phyloP scores from a whole-genome alignment of 805 yeast species.

The Saturnispora sanitii region DNA sequence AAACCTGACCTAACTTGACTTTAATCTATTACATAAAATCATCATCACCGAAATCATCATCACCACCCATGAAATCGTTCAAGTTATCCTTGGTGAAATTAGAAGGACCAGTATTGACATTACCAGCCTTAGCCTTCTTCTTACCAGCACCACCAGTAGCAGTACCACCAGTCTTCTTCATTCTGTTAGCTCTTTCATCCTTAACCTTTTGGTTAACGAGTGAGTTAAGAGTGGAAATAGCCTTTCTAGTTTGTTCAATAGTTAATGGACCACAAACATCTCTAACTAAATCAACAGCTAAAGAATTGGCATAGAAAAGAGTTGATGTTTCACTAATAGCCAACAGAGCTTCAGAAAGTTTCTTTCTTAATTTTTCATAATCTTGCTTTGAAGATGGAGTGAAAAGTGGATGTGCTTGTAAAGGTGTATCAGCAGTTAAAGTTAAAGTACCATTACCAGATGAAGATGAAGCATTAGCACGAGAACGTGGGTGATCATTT shows the following conservation, averaged over 20 bases:
- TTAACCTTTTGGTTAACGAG: slow-evolving; percentile 76
- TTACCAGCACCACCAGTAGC: slow-evolving; percentile 91
- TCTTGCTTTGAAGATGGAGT: slow-evolving; percentile 73
- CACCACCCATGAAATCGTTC: slow-evolving; percentile 42
- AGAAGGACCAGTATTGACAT: slow-evolving; percentile 48
- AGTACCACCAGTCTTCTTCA: slow-evolving; percentile 74
- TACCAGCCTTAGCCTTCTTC: slow-evolving; percentile 74
- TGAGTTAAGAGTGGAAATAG: slow-evolving; percentile 74
- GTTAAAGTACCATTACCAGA: slow-evolving; percentile 21
- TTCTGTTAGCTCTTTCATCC: slow-evolving; percentile 81
- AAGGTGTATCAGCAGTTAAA: slow-evolving; percentile 52
- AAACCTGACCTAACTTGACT: too few relatives aligned
- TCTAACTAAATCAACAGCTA: slow-evolving; percentile 79
- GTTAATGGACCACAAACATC: slow-evolving; percentile 75
- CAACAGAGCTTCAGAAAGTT: slow-evolving; percentile 51
- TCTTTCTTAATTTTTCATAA: slow-evolving; percentile 66
- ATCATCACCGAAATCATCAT: slow-evolving; percentile 66
- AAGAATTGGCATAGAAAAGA: slow-evolving; percentile 59
- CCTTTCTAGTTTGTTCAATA: slow-evolving; percentile 76
- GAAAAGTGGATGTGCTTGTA: slow-evolving; percentile 73
- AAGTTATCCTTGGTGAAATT: slow-evolving; percentile 55
- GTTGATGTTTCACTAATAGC: slow-evolving; percentile 51
- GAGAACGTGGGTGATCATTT: slow-evolving; percentile 48
- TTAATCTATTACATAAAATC: slow-evolving; percentile 56
- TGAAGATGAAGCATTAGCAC: slow-evolving; percentile 15